phyloP scores from a whole-genome alignment of 129 eudicot genomes.

The Smallanthus sonchifolius region DNA sequence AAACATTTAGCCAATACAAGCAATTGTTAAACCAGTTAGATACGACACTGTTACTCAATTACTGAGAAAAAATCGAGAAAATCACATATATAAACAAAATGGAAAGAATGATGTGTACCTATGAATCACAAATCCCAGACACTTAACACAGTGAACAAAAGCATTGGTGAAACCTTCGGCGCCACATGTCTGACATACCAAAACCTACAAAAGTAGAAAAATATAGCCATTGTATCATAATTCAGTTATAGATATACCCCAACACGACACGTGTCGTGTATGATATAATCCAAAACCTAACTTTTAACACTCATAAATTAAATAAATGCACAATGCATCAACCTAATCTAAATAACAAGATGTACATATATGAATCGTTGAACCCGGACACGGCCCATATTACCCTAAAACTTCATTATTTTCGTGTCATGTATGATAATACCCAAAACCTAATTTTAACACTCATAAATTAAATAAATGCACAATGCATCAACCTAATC shows the following conservation, averaged over 20 bases:
- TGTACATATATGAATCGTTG: no score
- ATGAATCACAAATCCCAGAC: slow-evolving; percentile 44
- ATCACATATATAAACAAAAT: not conserved
- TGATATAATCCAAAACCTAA: no score
- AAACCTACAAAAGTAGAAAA: slow-evolving; percentile 34
- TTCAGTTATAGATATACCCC: not conserved
- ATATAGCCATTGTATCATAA: not conserved
- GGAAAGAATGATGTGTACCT: slow-evolving; percentile 39
- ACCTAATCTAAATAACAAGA: no score
- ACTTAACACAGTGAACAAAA: slow-evolving; percentile 50
- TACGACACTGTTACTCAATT: not conserved
- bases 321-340: no score
- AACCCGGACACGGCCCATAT: no score
- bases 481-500: not conserved
- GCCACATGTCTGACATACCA: slow-evolving; percentile 57
- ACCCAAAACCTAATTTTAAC: no score
- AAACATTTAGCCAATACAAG: not conserved
- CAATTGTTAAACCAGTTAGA: not conserved
- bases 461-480: not conserved
- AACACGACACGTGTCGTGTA: no score
- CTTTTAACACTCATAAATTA: no score
- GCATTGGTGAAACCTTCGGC: slow-evolving; percentile 47
- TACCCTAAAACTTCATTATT: no score
- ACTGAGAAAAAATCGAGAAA: not conserved
- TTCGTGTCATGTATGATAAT: no score